Evolutionary conservation across 1,284 basidiomycete species (phyloP), one percentile per base, ranked within the genome.

Genomic region (Xanthoconium separans): DNA sequence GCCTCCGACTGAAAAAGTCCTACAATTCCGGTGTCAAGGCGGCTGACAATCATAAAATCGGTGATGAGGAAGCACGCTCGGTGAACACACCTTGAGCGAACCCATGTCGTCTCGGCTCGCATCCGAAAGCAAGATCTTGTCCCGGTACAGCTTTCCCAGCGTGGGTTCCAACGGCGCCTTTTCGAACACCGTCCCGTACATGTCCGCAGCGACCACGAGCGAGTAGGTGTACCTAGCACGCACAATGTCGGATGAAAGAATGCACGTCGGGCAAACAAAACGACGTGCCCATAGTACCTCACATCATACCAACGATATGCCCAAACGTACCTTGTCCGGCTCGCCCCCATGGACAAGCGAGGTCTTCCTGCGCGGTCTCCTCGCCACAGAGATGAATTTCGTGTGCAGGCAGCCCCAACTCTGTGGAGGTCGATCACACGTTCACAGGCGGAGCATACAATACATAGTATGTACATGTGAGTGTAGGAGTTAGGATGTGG

Each of bases 361-460:
- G 36, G 89, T 80, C 49, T 78, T 62, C 62, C 89, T 80, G 15
- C 89, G 76, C 47, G 92, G 71, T n/a, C n/a, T n/a, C n/a, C 8
- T 78, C 75, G 60, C 84, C 87, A 89, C 89, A 93, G 8, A 93
- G 73, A 50, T 76, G 70, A 15, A 88, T 91, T 65, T 87, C 87
- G 61, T 93, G 86, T 13, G 78, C 46, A 27, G 49, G 39, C 22
- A 42, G 54, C 22, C 60, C 50, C 72, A 51, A 36, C 81, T n/a
- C 85, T 80, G 71, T 87, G 77, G 62, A 85, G 85, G 66, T 92
- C 89, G 4, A 91, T 83, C 61, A 82, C 82, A 62, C 91, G 52
- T 53, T 91, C 89, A 62, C 85, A 92, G 61, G 83, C 85, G 60
- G 87, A n/a, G n/a, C n/a, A n/a, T n/a, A n/a, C n/a, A n/a, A n/a